Base-by-base conservation (phyloP, 768 basidiomycete species). In the Multifurca ochricompacta region DNA sequence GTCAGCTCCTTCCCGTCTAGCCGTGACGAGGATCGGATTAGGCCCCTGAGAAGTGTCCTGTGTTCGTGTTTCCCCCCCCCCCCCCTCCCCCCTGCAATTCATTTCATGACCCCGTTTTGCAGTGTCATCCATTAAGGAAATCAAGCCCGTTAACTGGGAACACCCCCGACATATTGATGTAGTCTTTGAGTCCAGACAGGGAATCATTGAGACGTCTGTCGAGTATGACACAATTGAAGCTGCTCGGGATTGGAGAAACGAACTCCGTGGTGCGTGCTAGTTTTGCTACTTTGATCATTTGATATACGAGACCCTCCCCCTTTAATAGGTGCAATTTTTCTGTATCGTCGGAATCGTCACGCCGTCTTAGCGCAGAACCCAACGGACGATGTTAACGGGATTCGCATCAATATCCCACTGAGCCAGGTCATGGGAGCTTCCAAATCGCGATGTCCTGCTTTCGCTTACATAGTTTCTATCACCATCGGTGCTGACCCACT, bases 141-240 rank as follows among this genome's bases (percentile, higher is more conserved):
- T 81, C 23, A 59, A 69, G 7, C 77, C 77, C 6, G 47, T 71
- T 3, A 74, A 82, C 53, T 73, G 72, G 10, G 65, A 70, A n/a
- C 66, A 70, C 16, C 78, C 80, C 5, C 71, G 71, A 35, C 62
- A 66, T 13, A 60, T 82, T n/a, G 63, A 61, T 35, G 32, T 79
- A 9, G 53, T 68, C 6, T 69, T 78, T 32, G 66, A 71, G 6
- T 59, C 64, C 3, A 60, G 62, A 25, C 59, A 62, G 3, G 66
- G 67, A 14, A 53, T 57, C 21, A 51, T 21, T 19, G 63, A 65
- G 37, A 65, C 67, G 48, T 65, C 54, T 49, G 69, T 70, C 18
- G 80, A 80, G 59, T 78, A 81, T 49, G 83, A 82, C 59, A 85
- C 81, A 0, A 70, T 74, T 54, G 82, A 80, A 62, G 72, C 78